Base-by-base conservation (phyloP, 2,329 filamentous ascomycete genomes). In the Orbilia blumenaviensis region DNA sequence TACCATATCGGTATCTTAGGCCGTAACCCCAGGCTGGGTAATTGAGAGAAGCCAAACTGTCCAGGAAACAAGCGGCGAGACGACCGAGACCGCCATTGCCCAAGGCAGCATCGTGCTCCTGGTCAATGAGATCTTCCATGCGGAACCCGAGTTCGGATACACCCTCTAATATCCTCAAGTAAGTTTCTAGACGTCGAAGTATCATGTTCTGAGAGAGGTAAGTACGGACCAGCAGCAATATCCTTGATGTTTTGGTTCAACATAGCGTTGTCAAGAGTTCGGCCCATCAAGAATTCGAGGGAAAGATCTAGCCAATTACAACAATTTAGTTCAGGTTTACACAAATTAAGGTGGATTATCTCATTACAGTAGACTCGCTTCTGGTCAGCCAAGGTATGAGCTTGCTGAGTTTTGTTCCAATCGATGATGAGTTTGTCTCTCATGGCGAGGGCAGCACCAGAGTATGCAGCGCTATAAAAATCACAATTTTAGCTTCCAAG, bases 351-450 rank as follows among this genome's bases (percentile, higher is more conserved):
- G 25, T 16, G 16, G 10, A 14, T 25, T 12, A 14, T 8, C 44
- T 54, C 86, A 79, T n/a, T 84, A 89, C 88, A 99, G 85, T 99
- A 99, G 80, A 99, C 88, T 77, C 95, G 89, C 87, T 99, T 99
- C 84, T 89, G 89, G 82, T 98, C 95, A 69, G 88, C 87, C 81
- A 92, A 93, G 0, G 94, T 97, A 84, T 99, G 95, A 77, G 91
- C 90, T 85, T 99, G 95, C 85, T 99, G 95, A 52, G 95, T 99
- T 84, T 91, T 93, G 85, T 98, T 99, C 95, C 95, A 99, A 80
- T 96, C 93, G 78, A 95, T 90, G 81, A 99, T 90, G 82, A 99
- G 86, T 62, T 93, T 90, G 83, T 99, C 94, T 81, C 95, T 89
- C 84, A 99, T 94, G 25, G 95, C 94, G 81, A 99, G 85, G 79